Percentiles rank a stretch among this genome's conserved stretches.
phyloP scores from a whole-genome alignment of 345 rosid species.

The Citrus australasica region DNA sequence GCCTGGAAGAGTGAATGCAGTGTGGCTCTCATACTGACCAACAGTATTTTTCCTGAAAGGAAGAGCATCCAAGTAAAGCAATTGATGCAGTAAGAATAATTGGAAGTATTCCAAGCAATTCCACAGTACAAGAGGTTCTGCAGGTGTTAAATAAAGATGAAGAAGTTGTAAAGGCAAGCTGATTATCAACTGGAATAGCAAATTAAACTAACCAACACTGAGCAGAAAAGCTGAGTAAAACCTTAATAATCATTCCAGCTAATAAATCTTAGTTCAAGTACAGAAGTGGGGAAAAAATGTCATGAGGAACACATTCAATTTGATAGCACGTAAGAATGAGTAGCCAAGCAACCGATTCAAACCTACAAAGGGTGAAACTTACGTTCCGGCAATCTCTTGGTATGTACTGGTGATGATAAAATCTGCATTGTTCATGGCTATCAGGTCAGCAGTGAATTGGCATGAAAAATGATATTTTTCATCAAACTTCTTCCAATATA shows the following conservation, averaged over 20 bases:
- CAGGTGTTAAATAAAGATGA: background rate
- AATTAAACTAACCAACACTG: background rate
- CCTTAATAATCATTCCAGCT: background rate
- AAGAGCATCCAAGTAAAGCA: slow-evolving; percentile 11
- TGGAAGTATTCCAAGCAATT: slow-evolving; percentile 2
- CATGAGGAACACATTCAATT: background rate
- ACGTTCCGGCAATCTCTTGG: slow-evolving; percentile 99
- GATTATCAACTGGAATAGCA: background rate
- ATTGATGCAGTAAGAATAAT: slow-evolving; percentile 3
- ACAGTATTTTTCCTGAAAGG: slow-evolving; percentile 83
- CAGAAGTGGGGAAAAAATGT: background rate
- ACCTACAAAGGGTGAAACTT: slow-evolving; percentile 30
- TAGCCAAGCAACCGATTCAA: background rate
- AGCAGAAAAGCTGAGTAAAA: background rate
- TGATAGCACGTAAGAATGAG: background rate
- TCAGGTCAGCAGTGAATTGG: slow-evolving; percentile 92
- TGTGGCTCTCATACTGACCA: slow-evolving; percentile 97
- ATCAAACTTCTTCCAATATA: slow-evolving; percentile 94
- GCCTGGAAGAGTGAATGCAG: slow-evolving; percentile 91
- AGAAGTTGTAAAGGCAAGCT: background rate
- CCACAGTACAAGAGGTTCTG: background rate
- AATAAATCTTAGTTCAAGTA: background rate
- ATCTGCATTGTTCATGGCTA: slow-evolving; percentile 97
- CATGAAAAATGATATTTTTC: slow-evolving; percentile 96
- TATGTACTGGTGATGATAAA: slow-evolving; percentile 97